Base-by-base conservation (phyloP, 148 eudicot species). In the Nepenthes gracilis region DNA sequence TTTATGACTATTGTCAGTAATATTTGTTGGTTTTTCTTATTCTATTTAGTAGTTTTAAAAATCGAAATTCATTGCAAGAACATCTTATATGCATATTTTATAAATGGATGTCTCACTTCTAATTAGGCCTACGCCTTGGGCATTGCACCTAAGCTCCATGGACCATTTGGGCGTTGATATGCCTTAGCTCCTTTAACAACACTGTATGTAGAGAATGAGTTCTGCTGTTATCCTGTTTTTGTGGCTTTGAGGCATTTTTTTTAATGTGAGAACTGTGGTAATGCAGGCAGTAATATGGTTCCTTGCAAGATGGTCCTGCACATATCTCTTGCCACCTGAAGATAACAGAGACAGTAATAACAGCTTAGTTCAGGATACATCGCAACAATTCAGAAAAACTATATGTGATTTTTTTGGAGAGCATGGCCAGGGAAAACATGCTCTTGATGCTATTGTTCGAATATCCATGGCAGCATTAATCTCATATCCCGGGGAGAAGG, bases 261-360 rank as follows among this genome's bases (percentile, higher is more conserved):
- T 36, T 8, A 6, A 32, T 40, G 49, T 69, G 32, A 45, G 67
- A 4, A 35, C 55, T 54, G 38, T 67, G 47, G 38, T 69, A 63
- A 9, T 57, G 67, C 85, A 93, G 99, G 99, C 92, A 67, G 57
- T 86, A 57, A 76, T 86, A 69, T 93, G 99, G 99, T 93, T 93
- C 67, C 81, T 93, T 72, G 84, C 95, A 23, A 80, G 99, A 60
- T 93, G 99, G 99, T 83, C 92, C 57, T 60, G 81, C 66, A 93
- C 99, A 47, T 93, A 84, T 77, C 72, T 93, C 55, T 72, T 93
- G 89, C 69, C 91, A 64, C 64, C 71, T 65, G 80, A 79, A 65
- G 75, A 68, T 72, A 69, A 63, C 77, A 66, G 59, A 58, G 68
- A 67, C 61, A 47, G 35, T 60, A 49, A 8, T 60, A 35, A 57